These are phyloP conservation scores for Penicillium longicatenatum DNA, from an alignment of 495 filamentous ascomycete species.

Conservation along the genomic window DNA sequence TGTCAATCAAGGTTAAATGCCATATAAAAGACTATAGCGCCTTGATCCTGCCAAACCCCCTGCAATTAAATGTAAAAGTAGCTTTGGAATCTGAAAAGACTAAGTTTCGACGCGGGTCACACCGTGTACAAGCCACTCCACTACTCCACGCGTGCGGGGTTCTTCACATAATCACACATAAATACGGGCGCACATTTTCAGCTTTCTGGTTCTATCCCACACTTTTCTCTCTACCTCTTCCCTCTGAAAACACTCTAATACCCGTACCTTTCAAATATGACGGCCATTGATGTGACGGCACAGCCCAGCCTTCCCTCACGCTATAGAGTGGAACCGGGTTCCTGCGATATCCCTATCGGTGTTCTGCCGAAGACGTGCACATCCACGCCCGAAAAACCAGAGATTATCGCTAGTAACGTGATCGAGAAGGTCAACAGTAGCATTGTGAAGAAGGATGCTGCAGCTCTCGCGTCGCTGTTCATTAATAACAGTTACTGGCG, in stretches of 20 bases:
- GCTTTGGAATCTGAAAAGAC: background rate
- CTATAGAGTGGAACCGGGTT: slow-evolving; percentile 62
- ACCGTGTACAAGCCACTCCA: background rate
- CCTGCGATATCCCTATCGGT: slow-evolving; percentile 49
- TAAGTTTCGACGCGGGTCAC: background rate
- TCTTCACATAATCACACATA: background rate
- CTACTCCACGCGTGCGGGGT: background rate
- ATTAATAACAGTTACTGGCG: slow-evolving; percentile 50
- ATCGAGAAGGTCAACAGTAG: slow-evolving; percentile 51
- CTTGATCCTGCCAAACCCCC: too few relatives aligned
- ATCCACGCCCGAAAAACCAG: slow-evolving; percentile 43
- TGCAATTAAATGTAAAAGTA: too few relatives aligned
- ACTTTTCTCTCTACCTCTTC: background rate
- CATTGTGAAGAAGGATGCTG: slow-evolving; percentile 38
- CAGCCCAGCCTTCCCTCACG: slow-evolving; percentile 40
- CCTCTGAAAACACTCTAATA: background rate
- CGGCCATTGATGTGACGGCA: slow-evolving; percentile 4
- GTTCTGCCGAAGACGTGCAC: slow-evolving; percentile 34
- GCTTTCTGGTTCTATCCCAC: background rate
- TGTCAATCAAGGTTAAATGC: too few relatives aligned
- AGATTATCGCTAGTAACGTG: slow-evolving; percentile 43
- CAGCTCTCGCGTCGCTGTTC: slow-evolving; percentile 38
- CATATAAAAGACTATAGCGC: too few relatives aligned
- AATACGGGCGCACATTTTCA: background rate
- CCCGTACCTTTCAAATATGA: slow-evolving; percentile 9